Evolutionary conservation across 192 early-diverging fungal genomes (phyloP).

Genomic region (Endogone sp.): DNA sequence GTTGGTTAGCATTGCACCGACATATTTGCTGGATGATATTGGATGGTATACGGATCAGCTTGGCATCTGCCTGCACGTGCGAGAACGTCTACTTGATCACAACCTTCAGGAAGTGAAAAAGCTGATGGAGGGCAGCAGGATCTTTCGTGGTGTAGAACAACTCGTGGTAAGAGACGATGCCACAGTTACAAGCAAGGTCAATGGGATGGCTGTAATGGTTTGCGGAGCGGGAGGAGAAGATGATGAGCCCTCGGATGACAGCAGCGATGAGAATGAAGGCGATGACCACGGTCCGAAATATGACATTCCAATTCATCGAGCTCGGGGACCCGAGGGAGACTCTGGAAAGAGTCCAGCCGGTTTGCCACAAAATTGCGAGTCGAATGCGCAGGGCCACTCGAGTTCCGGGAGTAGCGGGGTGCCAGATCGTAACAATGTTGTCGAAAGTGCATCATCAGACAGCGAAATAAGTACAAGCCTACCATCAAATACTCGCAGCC

Average conservation of each 20-base stretch:
- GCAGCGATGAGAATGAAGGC: background rate
- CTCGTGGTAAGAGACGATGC: too few species aligned
- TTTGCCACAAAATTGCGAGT: background rate
- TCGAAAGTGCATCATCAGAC: background rate
- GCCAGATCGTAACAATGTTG: background rate
- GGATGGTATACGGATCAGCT: background rate
- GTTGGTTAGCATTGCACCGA: background rate
- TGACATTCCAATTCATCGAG: too few species aligned
- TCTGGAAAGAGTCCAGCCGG: background rate
- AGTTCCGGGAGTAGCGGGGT: background rate
- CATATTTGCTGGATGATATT: background rate
- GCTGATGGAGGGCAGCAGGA: background rate
- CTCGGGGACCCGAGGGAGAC: too few species aligned
- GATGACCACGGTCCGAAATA: too few species aligned
- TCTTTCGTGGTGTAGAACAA: background rate
- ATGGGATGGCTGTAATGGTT: background rate
- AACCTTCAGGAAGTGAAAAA: background rate
- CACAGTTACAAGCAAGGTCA: too few species aligned
- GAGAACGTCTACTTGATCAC: background rate
- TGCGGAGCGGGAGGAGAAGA: background rate
- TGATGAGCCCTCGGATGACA: background rate
- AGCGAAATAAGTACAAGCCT: background rate
- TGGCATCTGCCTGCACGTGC: background rate
- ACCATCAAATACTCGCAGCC: background rate
- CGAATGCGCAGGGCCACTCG: background rate